Percentiles rank a stretch among this genome's conserved stretches.
Evolutionary conservation across 805 yeast genomes (phyloP).

Genomic region (Ogataea paraovalis): DNA sequence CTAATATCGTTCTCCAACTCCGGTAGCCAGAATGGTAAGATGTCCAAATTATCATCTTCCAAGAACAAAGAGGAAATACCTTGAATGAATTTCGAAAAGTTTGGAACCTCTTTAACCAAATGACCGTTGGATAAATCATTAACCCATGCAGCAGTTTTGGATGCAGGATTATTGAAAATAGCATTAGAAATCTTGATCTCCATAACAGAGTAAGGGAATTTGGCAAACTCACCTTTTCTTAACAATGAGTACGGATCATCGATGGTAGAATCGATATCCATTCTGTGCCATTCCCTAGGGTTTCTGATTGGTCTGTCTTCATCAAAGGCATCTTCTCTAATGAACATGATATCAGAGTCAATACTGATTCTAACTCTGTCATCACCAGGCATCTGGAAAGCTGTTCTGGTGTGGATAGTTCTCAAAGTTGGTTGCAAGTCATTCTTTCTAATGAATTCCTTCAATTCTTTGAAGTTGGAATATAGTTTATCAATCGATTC

Average conservation of each 20-base stretch:
- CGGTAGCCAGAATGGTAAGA: slow-evolving; percentile 91
- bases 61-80: slow-evolving; percentile 85
- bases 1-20: slow-evolving; percentile 79
- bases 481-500: slow-evolving; percentile 49
- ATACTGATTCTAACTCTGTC: slow-evolving; percentile 86
- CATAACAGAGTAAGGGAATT: slow-evolving; percentile 84
- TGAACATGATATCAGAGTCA: slow-evolving; percentile 81
- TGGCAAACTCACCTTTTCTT: slow-evolving; percentile 79
- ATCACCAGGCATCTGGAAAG: slow-evolving; percentile 98
- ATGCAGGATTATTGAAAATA: slow-evolving; percentile 46
- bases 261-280: slow-evolving; percentile 78
- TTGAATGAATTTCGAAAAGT: slow-evolving; percentile 88
- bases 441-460: slow-evolving; percentile 57
- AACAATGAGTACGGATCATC: slow-evolving; percentile 66
- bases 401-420: slow-evolving; percentile 84
- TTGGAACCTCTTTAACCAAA: slow-evolving; percentile 89
- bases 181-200: slow-evolving; percentile 62
- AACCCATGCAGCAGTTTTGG: slow-evolving; percentile 62
- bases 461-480: slow-evolving; percentile 55
- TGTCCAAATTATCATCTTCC: slow-evolving; percentile 87
- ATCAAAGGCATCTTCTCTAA: slow-evolving; percentile 90
- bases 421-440: slow-evolving; percentile 82
- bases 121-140: slow-evolving; percentile 79
- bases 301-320: slow-evolving; percentile 82
- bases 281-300: slow-evolving; percentile 86